Percentiles rank a stretch among this genome's conserved stretches.
These are phyloP conservation scores for Amylocarpus encephaloides DNA, from an alignment of 2,329 filamentous ascomycete genomes.

Conservation along the genomic window DNA sequence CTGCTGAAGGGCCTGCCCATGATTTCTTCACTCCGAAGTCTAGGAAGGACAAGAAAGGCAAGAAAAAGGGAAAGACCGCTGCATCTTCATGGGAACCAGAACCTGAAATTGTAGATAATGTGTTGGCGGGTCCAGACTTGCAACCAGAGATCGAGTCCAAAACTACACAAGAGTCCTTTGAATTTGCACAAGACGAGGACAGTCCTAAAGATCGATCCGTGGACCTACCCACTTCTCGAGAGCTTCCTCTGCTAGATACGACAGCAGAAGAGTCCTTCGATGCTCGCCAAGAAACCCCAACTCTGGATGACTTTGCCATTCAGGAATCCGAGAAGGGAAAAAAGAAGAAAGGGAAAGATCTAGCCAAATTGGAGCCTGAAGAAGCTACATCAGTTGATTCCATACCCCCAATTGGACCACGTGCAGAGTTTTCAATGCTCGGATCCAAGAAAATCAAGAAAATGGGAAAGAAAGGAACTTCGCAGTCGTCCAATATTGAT, in stretches of 20 bases:
- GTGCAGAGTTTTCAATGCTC: slow-evolving; percentile 7
- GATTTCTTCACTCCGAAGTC: slow-evolving; percentile 1
- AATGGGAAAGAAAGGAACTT: slow-evolving; percentile 18
- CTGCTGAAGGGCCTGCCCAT: not conserved
- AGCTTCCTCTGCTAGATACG: not conserved
- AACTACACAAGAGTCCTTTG: not conserved
- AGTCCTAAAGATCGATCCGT: not conserved
- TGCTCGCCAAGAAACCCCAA: not conserved
- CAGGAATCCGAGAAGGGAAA: slow-evolving; percentile 3
- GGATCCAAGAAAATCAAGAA: slow-evolving; percentile 17
- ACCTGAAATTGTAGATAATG: not conserved
- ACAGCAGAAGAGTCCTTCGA: not conserved
- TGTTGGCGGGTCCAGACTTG: not conserved
- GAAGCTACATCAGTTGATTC: not conserved
- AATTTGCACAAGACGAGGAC: not conserved
- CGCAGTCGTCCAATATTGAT: slow-evolving; percentile 3
- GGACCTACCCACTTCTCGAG: not conserved
- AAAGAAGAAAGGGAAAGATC: slow-evolving; percentile 2
- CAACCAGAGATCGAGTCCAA: not conserved
- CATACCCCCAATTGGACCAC: slow-evolving; percentile 4
- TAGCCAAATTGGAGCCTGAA: not conserved
- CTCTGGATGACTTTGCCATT: not conserved
- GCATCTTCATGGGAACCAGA: slow-evolving; percentile 2
- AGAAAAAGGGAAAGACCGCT: slow-evolving; percentile 8
- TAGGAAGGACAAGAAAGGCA: slow-evolving; percentile 14